Percentiles rank a stretch among this genome's conserved stretches.
These are phyloP conservation scores for Malus hybrid DNA, from an alignment of 331 rosid species.

Conservation along the genomic window DNA sequence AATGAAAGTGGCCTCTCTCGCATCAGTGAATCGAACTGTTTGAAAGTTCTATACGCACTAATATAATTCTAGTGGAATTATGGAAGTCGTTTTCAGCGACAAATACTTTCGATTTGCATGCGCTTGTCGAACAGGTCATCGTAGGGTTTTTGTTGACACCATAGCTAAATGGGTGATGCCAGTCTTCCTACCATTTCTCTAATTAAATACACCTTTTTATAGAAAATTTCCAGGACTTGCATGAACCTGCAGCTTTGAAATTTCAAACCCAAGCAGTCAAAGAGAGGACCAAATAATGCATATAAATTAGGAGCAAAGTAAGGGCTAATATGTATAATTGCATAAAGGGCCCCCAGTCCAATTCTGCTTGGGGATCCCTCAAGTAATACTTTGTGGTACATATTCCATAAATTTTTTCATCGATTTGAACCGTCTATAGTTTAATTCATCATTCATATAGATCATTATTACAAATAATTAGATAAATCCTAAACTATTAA, in stretches of 20 bases:
- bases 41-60: not conserved
- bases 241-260: not conserved
- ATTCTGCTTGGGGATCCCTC: too few species aligned
- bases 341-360: too few species aligned
- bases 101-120: not conserved
- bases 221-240: not conserved
- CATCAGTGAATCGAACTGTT: not conserved
- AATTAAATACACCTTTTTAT: too few species aligned
- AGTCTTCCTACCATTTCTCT: too few species aligned
- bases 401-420: too few species aligned
- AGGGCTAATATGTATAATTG: too few species aligned
- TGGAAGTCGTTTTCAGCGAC: conserved; percentile 8
- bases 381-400: too few species aligned
- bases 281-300: not conserved
- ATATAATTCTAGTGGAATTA: not conserved
- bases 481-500: too few species aligned
- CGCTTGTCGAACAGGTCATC: not conserved
- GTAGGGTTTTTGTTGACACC: not conserved
- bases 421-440: too few species aligned
- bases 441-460: too few species aligned
- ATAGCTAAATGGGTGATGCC: not conserved
- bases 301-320: not conserved
- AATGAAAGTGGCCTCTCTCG: not conserved
- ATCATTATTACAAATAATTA: too few species aligned
- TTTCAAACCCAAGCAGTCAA: not conserved